Percentiles rank a stretch among this genome's conserved stretches.
Conservation (phyloP, 1,284 basidiomycete species). For the Ceratobasidium sp. region DNA sequence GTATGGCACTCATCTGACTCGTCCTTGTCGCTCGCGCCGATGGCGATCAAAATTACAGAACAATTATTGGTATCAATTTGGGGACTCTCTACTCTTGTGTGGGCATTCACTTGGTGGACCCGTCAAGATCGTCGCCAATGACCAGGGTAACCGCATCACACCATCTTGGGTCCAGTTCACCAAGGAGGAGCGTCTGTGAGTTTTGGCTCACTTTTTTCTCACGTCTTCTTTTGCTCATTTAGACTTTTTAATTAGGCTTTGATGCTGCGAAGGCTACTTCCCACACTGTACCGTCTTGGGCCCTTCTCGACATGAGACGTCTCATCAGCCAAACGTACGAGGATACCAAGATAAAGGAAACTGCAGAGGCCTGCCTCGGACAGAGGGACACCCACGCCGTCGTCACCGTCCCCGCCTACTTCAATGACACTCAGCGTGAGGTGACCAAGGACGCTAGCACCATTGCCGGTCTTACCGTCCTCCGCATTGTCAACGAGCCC, state of each 20-base stretch:
- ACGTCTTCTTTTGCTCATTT: neutral
- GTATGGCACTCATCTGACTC: conserved; percentile 25
- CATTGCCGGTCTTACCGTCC: conserved; percentile 62
- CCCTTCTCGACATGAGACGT: conserved; percentile 69
- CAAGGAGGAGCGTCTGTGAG: conserved; percentile 47
- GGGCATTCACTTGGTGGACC: conserved; percentile 52
- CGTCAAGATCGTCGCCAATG: conserved; percentile 69
- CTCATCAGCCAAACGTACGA: conserved; percentile 59
- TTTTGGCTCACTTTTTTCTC: conserved; percentile 9
- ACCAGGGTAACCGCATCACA: conserved; percentile 63
- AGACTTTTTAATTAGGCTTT: neutral
- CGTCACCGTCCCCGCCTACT: conserved; percentile 63
- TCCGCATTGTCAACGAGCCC: conserved; percentile 65
- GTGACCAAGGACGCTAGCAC: conserved; percentile 64
- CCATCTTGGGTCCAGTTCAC: conserved; percentile 55
- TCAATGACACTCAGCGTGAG: conserved; percentile 66
- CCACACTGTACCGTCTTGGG: conserved; percentile 52
- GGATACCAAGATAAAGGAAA: conserved; percentile 50
- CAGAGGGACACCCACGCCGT: conserved; percentile 59
- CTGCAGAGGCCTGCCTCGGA: no score
- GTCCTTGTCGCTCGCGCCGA: conserved; percentile 47
- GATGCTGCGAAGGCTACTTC: no score
- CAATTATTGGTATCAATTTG: conserved; percentile 93
- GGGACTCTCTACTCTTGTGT: conserved; percentile 88
- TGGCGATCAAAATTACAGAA: conserved; percentile 75